phyloP scores from a whole-genome alignment of 2,329 filamentous ascomycete genomes.

The Diaporthe vexans region DNA sequence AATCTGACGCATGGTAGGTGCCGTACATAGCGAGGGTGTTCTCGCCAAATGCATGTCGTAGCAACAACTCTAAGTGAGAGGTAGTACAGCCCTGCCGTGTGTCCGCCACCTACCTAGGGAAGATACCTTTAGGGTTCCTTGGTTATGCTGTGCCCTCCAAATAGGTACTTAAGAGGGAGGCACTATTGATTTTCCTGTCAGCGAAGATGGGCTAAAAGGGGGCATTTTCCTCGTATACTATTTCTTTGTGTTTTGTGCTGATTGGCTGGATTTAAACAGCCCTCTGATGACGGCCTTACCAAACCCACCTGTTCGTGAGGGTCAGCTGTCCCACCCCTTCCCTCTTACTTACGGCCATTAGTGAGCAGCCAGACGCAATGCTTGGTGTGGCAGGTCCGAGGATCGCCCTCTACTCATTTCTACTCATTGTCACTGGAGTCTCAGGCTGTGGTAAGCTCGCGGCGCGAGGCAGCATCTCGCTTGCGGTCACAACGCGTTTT shows the following conservation, averaged over 20 bases:
- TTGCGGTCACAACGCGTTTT: neutral
- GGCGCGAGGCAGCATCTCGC: neutral
- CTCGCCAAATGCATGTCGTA: too few relatives aligned
- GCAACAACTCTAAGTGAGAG: neutral
- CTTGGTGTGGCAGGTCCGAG: neutral
- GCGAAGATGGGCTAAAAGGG: neutral
- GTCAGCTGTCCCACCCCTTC: conserved; percentile 1
- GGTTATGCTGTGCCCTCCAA: neutral
- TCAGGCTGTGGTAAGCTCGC: neutral
- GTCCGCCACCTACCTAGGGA: too few relatives aligned
- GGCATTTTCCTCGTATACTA: too few relatives aligned
- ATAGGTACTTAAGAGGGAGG: too few relatives aligned
- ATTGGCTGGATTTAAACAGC: neutral
- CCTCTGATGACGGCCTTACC: neutral
- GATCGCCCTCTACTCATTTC: too few relatives aligned
- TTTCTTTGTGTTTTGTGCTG: neutral
- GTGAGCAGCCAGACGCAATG: neutral
- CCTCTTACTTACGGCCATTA: neutral
- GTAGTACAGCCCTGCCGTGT: neutral
- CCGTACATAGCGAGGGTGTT: neutral
- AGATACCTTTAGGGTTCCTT: too few relatives aligned
- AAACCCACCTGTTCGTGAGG: neutral
- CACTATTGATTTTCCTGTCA: neutral
- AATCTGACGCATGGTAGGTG: neutral
- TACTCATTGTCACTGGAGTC: neutral